Base-by-base conservation (phyloP, 2,329 filamentous ascomycete species). In the Amauroascus verrucosus region DNA sequence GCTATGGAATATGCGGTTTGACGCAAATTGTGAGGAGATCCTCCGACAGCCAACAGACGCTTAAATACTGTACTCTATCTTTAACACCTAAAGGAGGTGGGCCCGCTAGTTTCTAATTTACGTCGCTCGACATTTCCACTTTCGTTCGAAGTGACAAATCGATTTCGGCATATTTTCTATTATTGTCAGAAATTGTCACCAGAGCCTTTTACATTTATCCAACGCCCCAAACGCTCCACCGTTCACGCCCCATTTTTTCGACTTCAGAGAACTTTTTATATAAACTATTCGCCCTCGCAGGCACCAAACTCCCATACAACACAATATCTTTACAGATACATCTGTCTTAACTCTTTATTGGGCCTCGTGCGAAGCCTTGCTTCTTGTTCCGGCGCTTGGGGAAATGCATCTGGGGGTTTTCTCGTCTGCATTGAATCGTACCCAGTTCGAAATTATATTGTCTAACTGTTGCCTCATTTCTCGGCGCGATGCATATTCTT, bases 21-120 rank as follows among this genome's bases (percentile, higher is more conserved):
- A 96, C 65, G 88, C 87, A 69, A 96, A 97, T 76, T 95, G 89
- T 72, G 88, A 95, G 64, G 86, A 91, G 26, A 91, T 97, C 61
- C 76, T 97, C 55, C 40, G 41, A 13, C 53, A 37, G 22, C 47
- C 47, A 2, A 26, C 47, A 5, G 45, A 45, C n/a, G 30, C 6
- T 22, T 51, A 32, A 33, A 33, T 16, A 18, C n/a, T 6, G 2
- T 24, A 6, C 20, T 6, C 32, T 30, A 22, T 24, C 24, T 14
- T n/a, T 35, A 14, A 33, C 6, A 14, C 13, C 32, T 8, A 7
- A 48, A 48, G 24, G 16, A 24, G 45, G 37, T 7, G 30, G 30
- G 26, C n/a, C 24, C 3, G 7, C 7, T 13, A 30, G 14, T 2
- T 18, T n/a, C 24, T 18, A 13, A 18, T 33, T 20, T n/a, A 18